A percentile compares a stretch with the other conserved stretches of the same genome.
These are phyloP conservation scores for Pleurostoma richardsiae DNA, from an alignment of 2,329 filamentous ascomycete genomes.

Conservation along the genomic window DNA sequence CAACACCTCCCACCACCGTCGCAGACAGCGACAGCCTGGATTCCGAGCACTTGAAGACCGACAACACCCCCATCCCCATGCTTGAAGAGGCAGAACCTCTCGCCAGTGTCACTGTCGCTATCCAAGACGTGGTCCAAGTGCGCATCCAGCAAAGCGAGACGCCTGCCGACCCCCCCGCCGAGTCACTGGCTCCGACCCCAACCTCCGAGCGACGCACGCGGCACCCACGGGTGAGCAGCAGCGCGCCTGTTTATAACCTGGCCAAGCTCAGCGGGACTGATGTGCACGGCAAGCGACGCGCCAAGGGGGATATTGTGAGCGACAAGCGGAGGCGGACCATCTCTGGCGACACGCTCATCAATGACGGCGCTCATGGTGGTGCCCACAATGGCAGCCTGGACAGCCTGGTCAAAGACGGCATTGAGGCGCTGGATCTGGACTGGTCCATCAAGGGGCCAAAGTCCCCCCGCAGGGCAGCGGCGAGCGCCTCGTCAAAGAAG, in stretches of 20 bases:
- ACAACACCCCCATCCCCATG: conserved; percentile 3
- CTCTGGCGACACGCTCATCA: conserved; percentile 31
- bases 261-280: conserved; percentile 57
- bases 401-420: conserved; percentile 26
- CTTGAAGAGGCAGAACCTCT: conserved; percentile 18
- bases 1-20: conserved; percentile 24
- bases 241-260: conserved; percentile 62
- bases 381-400: conserved; percentile 16
- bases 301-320: conserved; percentile 43
- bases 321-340: conserved; percentile 41
- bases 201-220: conserved; percentile 30
- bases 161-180: conserved; percentile 1
- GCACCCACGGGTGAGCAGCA: conserved; percentile 47
- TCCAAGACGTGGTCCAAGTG: conserved; percentile 1
- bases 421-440: conserved; percentile 41
- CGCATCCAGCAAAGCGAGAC: neutral
- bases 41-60: conserved; percentile 19
- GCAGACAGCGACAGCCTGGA: conserved; percentile 24
- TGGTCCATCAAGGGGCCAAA: conserved; percentile 34
- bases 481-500: conserved; percentile 21
- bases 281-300: conserved; percentile 51
- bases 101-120: conserved; percentile 12
- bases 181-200: conserved; percentile 13
- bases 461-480: conserved; percentile 24
- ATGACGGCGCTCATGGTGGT: conserved; percentile 12